These are phyloP conservation scores for Boletus tylopilopsis DNA, from an alignment of 768 basidiomycete species.

Conservation along the genomic window DNA sequence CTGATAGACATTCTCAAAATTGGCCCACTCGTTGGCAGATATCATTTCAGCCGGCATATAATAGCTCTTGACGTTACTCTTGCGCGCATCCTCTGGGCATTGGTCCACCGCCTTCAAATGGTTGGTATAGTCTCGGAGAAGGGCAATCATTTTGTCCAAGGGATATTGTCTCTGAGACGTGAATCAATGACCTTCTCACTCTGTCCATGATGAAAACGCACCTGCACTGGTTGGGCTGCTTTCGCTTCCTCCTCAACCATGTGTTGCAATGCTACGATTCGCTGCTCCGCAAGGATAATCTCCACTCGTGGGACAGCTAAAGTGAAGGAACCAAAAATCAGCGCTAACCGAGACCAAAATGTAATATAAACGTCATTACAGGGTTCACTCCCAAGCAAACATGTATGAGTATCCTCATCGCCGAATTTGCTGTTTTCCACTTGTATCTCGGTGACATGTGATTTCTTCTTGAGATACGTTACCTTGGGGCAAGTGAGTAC, in stretches of 20 bases:
- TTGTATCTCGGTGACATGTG: slow-evolving; percentile 38
- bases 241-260: slow-evolving; percentile 14
- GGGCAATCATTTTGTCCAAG: slow-evolving; percentile 47
- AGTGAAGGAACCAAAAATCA: slow-evolving; percentile 4
- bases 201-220: slow-evolving; percentile 1
- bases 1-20: slow-evolving; percentile 90
- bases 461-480: slow-evolving; percentile 70
- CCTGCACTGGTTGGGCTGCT: slow-evolving; percentile 11
- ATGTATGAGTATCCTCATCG: slow-evolving; percentile 76
- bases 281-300: slow-evolving; percentile 50
- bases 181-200: not conserved
- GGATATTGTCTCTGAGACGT: slow-evolving; percentile 24
- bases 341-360: not conserved
- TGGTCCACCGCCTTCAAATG: slow-evolving; percentile 48
- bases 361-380: slow-evolving; percentile 40
- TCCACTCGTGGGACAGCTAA: slow-evolving; percentile 65
- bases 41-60: slow-evolving; percentile 66
- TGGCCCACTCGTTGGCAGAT: slow-evolving; percentile 66
- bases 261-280: slow-evolving; percentile 47
- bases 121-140: slow-evolving; percentile 59
- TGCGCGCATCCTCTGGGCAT: slow-evolving; percentile 27
- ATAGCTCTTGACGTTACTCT: slow-evolving; percentile 45
- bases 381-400: slow-evolving; percentile 68
- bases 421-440: slow-evolving; percentile 76
- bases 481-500: slow-evolving; percentile 78